These are phyloP conservation scores for Collybia mongolica DNA, from an alignment of 768 basidiomycete species.

Conservation along the genomic window DNA sequence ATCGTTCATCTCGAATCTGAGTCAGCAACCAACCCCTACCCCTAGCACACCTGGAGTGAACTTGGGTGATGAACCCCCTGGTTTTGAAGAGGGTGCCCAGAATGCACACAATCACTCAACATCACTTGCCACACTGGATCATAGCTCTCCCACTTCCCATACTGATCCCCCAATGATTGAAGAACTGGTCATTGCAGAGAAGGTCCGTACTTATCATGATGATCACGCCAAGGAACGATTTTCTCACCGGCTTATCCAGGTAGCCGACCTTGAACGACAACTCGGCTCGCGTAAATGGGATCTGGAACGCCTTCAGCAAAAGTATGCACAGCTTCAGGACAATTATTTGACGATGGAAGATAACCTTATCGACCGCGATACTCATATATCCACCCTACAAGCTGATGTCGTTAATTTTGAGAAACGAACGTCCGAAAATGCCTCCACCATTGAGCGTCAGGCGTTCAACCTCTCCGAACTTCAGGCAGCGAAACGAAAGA, in stretches of 20 bases:
- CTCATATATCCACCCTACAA: conserved; percentile 21
- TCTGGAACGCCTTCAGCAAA: conserved; percentile 15
- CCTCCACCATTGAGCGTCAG: conserved; percentile 7
- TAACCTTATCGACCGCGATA: conserved; percentile 22
- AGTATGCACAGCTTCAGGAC: conserved; percentile 15
- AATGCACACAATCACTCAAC: neutral
- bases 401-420: conserved; percentile 17
- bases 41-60: conserved; percentile 27
- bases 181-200: neutral
- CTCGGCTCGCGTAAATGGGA: conserved; percentile 12
- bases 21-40: conserved; percentile 51
- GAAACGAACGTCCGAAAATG: conserved; percentile 10
- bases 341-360: conserved; percentile 15
- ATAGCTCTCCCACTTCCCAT: neutral
- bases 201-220: conserved; percentile 2
- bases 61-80: neutral
- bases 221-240: neutral
- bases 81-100: neutral
- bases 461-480: conserved; percentile 11
- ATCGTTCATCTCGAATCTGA: conserved; percentile 42
- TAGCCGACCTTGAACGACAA: conserved; percentile 16
- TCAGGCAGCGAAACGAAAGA: conserved; percentile 11
- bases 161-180: neutral
- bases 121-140: neutral
- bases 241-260: conserved; percentile 10